Percentiles rank a stretch among this genome's conserved stretches.
phyloP scores from a whole-genome alignment of 805 yeast species.

The Metschnikowia gelsemii region DNA sequence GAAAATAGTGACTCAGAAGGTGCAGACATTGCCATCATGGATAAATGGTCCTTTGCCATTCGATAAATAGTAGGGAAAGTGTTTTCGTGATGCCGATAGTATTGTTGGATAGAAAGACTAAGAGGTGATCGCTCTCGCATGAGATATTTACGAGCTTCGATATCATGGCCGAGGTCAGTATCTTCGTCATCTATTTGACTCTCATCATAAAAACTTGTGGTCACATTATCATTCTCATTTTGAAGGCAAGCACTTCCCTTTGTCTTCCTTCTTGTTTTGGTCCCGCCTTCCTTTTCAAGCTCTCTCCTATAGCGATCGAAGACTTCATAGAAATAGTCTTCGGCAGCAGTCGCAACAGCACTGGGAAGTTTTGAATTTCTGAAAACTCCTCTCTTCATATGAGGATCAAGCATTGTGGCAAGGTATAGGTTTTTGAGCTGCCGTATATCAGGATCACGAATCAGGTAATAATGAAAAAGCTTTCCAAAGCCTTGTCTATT shows the following conservation, averaged over 20 bases:
- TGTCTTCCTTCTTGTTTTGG: background rate
- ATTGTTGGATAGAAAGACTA: background rate
- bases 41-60: conserved; percentile 1
- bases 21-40: background rate
- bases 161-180: no score
- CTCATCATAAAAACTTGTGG: background rate
- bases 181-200: background rate
- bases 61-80: background rate
- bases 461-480: conserved; percentile 1
- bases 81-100: background rate
- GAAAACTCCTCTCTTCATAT: no score
- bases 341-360: no score
- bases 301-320: conserved; percentile 1
- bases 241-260: background rate
- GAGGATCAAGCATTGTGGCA: no score
- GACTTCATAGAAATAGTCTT: conserved; percentile 1
- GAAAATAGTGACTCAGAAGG: background rate
- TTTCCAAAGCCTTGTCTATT: background rate
- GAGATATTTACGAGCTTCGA: background rate
- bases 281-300: conserved; percentile 3
- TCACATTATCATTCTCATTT: background rate
- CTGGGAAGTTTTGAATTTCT: no score
- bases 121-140: background rate
- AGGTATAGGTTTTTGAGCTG: conserved; percentile 2
- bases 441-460: conserved; percentile 1